Conservation (phyloP, 441 rosid species). For the Gossypium aridum region DNA sequence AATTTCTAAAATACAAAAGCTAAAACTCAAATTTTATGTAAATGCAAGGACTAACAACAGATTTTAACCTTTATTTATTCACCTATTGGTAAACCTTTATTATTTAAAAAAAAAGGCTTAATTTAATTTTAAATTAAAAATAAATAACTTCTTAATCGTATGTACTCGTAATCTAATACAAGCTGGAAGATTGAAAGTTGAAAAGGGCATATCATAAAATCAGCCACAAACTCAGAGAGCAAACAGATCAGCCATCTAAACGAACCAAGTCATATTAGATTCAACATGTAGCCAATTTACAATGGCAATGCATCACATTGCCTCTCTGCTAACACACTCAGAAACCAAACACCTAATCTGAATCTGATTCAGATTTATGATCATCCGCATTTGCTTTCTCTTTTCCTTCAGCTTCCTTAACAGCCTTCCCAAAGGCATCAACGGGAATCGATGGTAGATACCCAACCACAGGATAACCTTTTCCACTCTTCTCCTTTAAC, state of each 20-base stretch:
- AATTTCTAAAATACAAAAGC: too few relatives aligned
- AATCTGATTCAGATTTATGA: slow-evolving; percentile 28
- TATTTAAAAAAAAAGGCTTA: too few relatives aligned
- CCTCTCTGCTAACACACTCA: background rate
- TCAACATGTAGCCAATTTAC: background rate
- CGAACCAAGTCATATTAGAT: too few relatives aligned
- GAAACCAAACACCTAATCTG: background rate
- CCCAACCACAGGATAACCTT: slow-evolving; percentile 48
- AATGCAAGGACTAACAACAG: too few relatives aligned
- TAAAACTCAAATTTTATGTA: too few relatives aligned
- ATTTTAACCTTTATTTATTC: too few relatives aligned
- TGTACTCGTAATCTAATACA: too few relatives aligned
- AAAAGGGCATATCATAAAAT: background rate
- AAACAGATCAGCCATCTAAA: background rate
- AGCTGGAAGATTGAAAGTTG: too few relatives aligned
- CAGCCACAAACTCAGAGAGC: background rate
- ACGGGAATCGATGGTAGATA: slow-evolving; percentile 65
- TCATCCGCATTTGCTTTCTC: slow-evolving; percentile 25
- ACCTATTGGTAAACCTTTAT: too few relatives aligned
- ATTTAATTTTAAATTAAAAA: too few relatives aligned
- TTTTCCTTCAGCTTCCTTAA: slow-evolving; percentile 31
- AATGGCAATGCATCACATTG: background rate
- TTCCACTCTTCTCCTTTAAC: slow-evolving; percentile 34
- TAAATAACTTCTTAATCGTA: too few relatives aligned
- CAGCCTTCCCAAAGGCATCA: slow-evolving; percentile 54